These are phyloP conservation scores for Amanita inopinata DNA, from an alignment of 768 basidiomycete species.

Conservation along the genomic window DNA sequence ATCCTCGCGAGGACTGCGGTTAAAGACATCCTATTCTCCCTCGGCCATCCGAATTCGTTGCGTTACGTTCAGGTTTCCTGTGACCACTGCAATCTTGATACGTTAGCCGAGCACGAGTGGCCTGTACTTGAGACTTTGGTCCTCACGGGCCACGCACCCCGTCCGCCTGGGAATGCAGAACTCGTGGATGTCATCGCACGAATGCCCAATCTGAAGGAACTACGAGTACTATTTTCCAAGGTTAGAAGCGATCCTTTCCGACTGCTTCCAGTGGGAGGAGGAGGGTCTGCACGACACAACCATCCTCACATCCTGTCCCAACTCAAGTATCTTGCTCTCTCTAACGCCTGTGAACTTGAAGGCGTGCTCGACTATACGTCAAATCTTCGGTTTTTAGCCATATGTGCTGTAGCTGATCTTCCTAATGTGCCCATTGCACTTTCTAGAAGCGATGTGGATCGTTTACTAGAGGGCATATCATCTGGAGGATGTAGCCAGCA, in stretches of 20 bases:
- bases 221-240: slow-evolving; percentile 26
- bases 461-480: slow-evolving; percentile 23
- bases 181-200: slow-evolving; percentile 23
- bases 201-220: slow-evolving; percentile 26
- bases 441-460: slow-evolving; percentile 21
- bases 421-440: slow-evolving; percentile 28
- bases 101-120: slow-evolving; percentile 23
- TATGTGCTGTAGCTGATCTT: slow-evolving; percentile 27
- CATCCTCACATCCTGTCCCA: slow-evolving; percentile 19
- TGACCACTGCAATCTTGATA: slow-evolving; percentile 23
- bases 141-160: slow-evolving; percentile 29
- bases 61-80: slow-evolving; percentile 29
- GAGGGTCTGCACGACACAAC: slow-evolving; percentile 13
- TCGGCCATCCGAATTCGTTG: slow-evolving; percentile 21
- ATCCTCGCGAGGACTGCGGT: slow-evolving; percentile 22
- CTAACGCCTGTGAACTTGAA: slow-evolving; percentile 26
- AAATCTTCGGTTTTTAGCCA: slow-evolving; percentile 22
- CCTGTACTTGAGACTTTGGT: slow-evolving; percentile 27
- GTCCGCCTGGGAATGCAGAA: slow-evolving; percentile 15
- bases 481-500: slow-evolving; percentile 9
- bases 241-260: slow-evolving; percentile 20
- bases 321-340: slow-evolving; percentile 26
- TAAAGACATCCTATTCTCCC: slow-evolving; percentile 21
- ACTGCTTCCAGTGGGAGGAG: slow-evolving; percentile 15
- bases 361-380: slow-evolving; percentile 22